Conservation (phyloP, 257 asterid species). For the Ligustrum vulgare region DNA sequence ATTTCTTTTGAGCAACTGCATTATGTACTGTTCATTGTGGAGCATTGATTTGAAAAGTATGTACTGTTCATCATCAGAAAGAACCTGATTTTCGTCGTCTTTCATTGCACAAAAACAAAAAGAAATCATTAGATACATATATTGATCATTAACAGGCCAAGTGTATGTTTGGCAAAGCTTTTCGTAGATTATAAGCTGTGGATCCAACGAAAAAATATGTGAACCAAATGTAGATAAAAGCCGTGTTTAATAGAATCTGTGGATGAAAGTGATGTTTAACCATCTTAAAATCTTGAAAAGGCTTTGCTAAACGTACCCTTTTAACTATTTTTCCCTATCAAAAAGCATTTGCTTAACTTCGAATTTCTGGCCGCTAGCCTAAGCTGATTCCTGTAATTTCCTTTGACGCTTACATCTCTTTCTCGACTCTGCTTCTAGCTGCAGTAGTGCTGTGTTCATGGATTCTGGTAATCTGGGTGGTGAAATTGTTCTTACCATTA, state of each 20-base stretch:
- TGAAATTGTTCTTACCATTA: background rate
- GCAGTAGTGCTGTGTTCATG: constrained; percentile 11
- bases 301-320: too few species aligned
- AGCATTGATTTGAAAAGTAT: background rate
- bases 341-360: background rate
- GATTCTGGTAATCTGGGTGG: background rate
- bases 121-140: too few species aligned
- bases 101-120: too few species aligned
- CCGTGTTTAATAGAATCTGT: too few species aligned
- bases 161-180: too few species aligned
- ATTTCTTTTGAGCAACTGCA: background rate
- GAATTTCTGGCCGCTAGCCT: background rate
- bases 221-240: too few species aligned
- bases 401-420: background rate
- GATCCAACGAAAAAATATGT: too few species aligned
- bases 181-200: too few species aligned
- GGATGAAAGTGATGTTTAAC: too few species aligned
- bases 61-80: background rate
- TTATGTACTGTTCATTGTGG: background rate
- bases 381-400: background rate
- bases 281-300: too few species aligned
- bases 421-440: constrained; percentile 1
- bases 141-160: background rate
- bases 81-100: too few species aligned
- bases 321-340: background rate